These are phyloP conservation scores for Allium cepa DNA, from an alignment of 106 monocot genomes.

Conservation along the genomic window DNA sequence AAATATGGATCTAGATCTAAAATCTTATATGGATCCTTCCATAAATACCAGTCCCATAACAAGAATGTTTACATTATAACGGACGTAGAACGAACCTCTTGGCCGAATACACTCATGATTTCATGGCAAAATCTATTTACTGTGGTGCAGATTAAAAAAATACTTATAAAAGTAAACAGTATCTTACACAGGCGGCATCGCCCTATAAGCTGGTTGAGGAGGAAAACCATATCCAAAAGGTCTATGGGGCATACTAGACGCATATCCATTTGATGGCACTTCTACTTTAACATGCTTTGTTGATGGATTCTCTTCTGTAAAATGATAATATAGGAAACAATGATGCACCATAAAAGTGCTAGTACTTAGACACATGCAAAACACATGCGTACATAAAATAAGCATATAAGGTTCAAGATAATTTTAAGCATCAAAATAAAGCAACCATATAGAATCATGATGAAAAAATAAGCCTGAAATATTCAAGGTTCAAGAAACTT, in stretches of 20 bases:
- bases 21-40: not conserved
- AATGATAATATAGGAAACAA: conserved; percentile 1
- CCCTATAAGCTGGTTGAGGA: conserved; percentile 51
- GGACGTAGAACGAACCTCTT: not conserved
- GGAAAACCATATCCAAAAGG: conserved; percentile 47
- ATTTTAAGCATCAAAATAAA: too few relatives aligned
- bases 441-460: too few relatives aligned
- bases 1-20: not conserved
- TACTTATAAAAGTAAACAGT: not conserved
- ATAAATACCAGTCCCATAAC: not conserved
- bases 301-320: conserved; percentile 68
- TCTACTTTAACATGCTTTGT: conserved; percentile 64
- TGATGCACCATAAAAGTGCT: not conserved
- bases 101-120: not conserved
- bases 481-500: too few relatives aligned
- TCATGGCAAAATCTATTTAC: too few relatives aligned
- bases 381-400: too few relatives aligned
- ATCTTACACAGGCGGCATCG: conserved; percentile 58
- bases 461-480: too few relatives aligned
- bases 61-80: not conserved
- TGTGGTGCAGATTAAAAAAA: too few relatives aligned
- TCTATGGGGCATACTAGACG: conserved; percentile 35
- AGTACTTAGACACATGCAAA: too few relatives aligned
- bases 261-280: conserved; percentile 25
- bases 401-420: too few relatives aligned